These are phyloP conservation scores for Pichia rugopelliculosa DNA, from an alignment of 805 yeast genomes.

Conservation along the genomic window DNA sequence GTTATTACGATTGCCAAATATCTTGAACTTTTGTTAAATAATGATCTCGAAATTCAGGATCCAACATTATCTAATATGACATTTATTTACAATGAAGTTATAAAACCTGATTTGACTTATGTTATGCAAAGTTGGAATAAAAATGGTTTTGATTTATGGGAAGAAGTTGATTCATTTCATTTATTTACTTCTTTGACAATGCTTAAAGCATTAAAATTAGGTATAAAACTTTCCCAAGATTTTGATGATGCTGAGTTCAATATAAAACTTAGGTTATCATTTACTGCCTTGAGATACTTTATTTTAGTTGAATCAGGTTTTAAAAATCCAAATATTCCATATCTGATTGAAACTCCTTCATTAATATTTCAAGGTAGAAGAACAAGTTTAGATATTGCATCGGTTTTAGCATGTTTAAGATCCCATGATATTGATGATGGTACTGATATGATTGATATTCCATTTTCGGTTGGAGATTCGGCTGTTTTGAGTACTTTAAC, in stretches of 20 bases:
- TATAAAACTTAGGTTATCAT: constrained; percentile 25
- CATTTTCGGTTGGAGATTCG: constrained; percentile 55
- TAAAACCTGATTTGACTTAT: constrained; percentile 67
- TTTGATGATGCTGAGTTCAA: constrained; percentile 27
- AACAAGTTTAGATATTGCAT: constrained; percentile 74
- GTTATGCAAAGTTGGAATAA: constrained; percentile 53
- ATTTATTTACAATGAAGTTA: constrained; percentile 40
- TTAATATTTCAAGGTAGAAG: constrained; percentile 34
- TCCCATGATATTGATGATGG: constrained; percentile 34
- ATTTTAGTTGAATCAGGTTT: constrained; percentile 37
- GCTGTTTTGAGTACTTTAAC: constrained; percentile 56
- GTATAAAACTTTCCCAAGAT: constrained; percentile 35
- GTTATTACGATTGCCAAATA: constrained; percentile 56
- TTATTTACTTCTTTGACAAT: constrained; percentile 76
- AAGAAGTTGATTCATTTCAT: constrained; percentile 69
- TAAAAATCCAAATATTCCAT: constrained; percentile 35
- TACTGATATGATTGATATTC: constrained; percentile 37
- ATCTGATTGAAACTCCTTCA: constrained; percentile 66
- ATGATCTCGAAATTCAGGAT: constrained; percentile 20
- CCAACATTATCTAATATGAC: constrained; percentile 27
- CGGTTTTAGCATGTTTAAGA: constrained; percentile 45
- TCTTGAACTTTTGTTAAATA: constrained; percentile 35
- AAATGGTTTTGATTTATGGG: constrained; percentile 87
- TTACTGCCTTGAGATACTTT: constrained; percentile 31
- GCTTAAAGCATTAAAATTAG: constrained; percentile 57